Conservation (phyloP, 345 rosid species). For the Populus euphratica region DNA sequence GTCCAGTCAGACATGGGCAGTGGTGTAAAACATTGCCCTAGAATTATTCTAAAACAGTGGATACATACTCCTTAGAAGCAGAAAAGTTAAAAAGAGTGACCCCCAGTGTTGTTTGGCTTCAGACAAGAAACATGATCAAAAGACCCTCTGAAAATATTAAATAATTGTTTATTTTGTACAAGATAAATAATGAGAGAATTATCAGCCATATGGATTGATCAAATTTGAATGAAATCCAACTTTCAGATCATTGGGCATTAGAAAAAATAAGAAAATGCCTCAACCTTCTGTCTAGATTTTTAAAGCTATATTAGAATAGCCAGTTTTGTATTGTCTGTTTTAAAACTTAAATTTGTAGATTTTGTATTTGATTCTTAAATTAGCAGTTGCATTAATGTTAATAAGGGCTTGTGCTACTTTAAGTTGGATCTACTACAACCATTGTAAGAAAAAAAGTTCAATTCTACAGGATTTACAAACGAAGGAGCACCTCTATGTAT, state of each 20-base stretch:
- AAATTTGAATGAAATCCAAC: not conserved
- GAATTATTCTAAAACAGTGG: not conserved
- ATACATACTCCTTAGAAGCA: not conserved
- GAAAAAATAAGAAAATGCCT: not conserved
- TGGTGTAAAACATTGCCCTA: not conserved
- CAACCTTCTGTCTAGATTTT: not conserved
- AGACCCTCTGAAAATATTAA: not conserved
- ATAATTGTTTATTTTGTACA: not conserved
- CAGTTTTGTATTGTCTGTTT: not conserved
- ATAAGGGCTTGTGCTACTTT: not conserved
- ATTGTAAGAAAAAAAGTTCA: not conserved
- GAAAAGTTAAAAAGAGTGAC: not conserved
- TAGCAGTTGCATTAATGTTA: not conserved
- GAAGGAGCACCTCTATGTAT: constrained; percentile 71
- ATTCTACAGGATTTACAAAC: not conserved
- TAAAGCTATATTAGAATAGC: not conserved
- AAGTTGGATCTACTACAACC: not conserved
- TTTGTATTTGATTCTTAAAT: not conserved
- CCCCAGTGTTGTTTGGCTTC: not conserved
- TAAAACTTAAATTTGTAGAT: not conserved
- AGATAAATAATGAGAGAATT: not conserved
- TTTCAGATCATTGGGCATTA: not conserved
- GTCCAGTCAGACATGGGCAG: not conserved
- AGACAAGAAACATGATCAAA: not conserved
- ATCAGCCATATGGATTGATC: not conserved